Conservation (phyloP, 2,329 filamentous ascomycete species). For the Cercospora sp. region DNA sequence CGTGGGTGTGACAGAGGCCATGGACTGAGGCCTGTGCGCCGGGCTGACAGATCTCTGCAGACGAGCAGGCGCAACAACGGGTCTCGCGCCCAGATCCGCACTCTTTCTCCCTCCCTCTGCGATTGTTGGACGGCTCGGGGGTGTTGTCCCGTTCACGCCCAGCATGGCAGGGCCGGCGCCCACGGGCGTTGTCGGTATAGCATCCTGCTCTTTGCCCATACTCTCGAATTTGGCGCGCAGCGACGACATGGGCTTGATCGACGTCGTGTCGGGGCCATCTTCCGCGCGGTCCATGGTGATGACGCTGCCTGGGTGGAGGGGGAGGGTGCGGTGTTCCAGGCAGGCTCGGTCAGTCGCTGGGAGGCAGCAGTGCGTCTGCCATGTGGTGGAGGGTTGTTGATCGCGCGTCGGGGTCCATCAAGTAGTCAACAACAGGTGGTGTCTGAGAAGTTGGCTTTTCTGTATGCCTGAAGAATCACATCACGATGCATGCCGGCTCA, state of each 20-base stretch:
- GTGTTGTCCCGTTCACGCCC: slow-evolving; percentile 3
- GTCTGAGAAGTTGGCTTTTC: neutral
- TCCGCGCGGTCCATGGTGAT: slow-evolving; percentile 35
- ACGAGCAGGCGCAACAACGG: slow-evolving; percentile 6
- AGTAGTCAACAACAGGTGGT: neutral
- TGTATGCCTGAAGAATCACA: slow-evolving; percentile 2
- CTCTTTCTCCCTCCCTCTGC: slow-evolving; percentile 13
- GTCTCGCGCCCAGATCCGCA: slow-evolving; percentile 15
- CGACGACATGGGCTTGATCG: slow-evolving; percentile 79
- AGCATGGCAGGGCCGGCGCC: slow-evolving; percentile 12
- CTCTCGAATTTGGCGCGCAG: slow-evolving; percentile 80
- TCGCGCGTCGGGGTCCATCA: neutral
- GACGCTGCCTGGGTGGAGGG: neutral
- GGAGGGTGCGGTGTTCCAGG: neutral
- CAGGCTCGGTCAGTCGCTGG: slow-evolving; percentile 2
- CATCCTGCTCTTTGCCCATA: slow-evolving; percentile 48
- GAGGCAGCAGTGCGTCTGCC: slow-evolving; percentile 6
- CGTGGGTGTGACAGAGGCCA: slow-evolving; percentile 49
- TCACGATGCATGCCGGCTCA: slow-evolving; percentile 9
- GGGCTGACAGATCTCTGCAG: slow-evolving; percentile 34
- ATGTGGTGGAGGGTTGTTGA: slow-evolving; percentile 5
- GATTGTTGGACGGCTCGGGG: slow-evolving; percentile 8
- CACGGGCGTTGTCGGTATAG: slow-evolving; percentile 23
- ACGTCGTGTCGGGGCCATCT: slow-evolving; percentile 72
- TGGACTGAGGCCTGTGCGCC: slow-evolving; percentile 49